These are phyloP conservation scores for Glarea lozoyensis DNA, from an alignment of 495 filamentous ascomycete species.

Conservation along the genomic window DNA sequence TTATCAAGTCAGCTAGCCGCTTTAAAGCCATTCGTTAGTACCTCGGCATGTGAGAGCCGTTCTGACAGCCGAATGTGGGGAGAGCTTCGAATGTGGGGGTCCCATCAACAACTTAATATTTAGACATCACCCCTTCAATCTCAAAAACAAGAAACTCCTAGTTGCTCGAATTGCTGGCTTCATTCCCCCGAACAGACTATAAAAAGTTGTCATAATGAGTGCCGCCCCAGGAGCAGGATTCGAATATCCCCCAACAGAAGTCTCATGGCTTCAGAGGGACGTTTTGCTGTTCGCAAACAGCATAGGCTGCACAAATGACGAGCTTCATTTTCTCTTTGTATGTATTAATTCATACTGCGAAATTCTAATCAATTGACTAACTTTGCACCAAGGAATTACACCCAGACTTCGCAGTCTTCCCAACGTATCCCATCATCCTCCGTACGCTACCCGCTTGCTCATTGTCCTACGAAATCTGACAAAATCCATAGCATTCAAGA, in stretches of 20 bases:
- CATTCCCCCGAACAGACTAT: background rate
- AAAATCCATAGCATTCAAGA: slow-evolving; percentile 60
- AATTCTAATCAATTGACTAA: slow-evolving; percentile 8
- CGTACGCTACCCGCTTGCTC: slow-evolving; percentile 36
- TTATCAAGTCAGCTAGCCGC: too few species aligned
- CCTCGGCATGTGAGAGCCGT: too few species aligned
- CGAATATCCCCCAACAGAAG: slow-evolving; percentile 62
- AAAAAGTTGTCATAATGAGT: too few species aligned
- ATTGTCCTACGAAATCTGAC: background rate
- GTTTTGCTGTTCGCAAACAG: slow-evolving; percentile 78
- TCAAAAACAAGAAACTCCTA: too few species aligned
- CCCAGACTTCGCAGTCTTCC: slow-evolving; percentile 75
- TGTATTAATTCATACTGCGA: slow-evolving; percentile 14
- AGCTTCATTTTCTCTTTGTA: slow-evolving; percentile 87
- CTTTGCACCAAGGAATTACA: slow-evolving; percentile 56
- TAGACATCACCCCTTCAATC: too few species aligned
- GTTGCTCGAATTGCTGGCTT: too few species aligned
- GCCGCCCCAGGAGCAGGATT: slow-evolving; percentile 64
- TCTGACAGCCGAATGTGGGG: too few species aligned
- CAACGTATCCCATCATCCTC: slow-evolving; percentile 78
- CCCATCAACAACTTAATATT: too few species aligned
- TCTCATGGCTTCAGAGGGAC: slow-evolving; percentile 82
- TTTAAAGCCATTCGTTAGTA: too few species aligned
- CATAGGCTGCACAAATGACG: slow-evolving; percentile 74
- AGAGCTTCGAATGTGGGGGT: too few species aligned